phyloP scores from a whole-genome alignment of 164 flowering plant genomes.

The Paratinospora sagittata region DNA sequence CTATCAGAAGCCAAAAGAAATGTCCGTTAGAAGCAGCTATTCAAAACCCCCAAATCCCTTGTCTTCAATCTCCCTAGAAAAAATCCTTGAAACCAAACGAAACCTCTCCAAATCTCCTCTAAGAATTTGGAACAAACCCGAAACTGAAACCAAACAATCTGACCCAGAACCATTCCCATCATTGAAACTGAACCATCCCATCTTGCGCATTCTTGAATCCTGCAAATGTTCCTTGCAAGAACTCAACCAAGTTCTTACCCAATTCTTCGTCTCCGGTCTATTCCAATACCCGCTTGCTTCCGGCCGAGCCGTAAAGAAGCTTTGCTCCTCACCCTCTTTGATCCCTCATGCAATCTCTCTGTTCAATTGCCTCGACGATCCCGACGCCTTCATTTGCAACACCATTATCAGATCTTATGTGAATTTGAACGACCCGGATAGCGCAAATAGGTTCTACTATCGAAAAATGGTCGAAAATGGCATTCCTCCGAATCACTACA shows the following conservation, averaged over 20 bases:
- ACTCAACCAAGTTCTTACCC: conserved; percentile 52
- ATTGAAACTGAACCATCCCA: conserved; percentile 35
- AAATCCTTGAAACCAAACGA: conserved; percentile 33
- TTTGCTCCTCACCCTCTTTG: conserved; percentile 27
- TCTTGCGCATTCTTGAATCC: conserved; percentile 42
- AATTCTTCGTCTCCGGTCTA: conserved; percentile 42
- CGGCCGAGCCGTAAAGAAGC: conserved; percentile 45
- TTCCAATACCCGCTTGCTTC: conserved; percentile 43
- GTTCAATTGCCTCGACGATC: conserved; percentile 32
- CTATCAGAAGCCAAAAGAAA: neutral
- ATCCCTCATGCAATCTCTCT: conserved; percentile 31
- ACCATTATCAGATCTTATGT: conserved; percentile 44
- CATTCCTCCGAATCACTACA: conserved; percentile 44
- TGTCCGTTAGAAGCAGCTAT: conserved; percentile 17
- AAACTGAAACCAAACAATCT: conserved; percentile 6
- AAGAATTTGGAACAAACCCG: conserved; percentile 25
- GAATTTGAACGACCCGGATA: conserved; percentile 26
- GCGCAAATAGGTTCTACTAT: conserved; percentile 40
- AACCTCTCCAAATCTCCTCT: conserved; percentile 32
- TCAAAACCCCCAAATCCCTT: conserved; percentile 1
- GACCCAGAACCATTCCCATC: conserved; percentile 10
- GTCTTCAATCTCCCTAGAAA: conserved; percentile 25
- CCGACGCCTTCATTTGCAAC: conserved; percentile 63
- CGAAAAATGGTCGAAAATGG: conserved; percentile 29
- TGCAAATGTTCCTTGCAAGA: conserved; percentile 12